A percentile compares a stretch with the other conserved stretches of the same genome.
phyloP scores from a whole-genome alignment of 108 stramenopile species.

The Chaetoceros tenuissimus region DNA sequence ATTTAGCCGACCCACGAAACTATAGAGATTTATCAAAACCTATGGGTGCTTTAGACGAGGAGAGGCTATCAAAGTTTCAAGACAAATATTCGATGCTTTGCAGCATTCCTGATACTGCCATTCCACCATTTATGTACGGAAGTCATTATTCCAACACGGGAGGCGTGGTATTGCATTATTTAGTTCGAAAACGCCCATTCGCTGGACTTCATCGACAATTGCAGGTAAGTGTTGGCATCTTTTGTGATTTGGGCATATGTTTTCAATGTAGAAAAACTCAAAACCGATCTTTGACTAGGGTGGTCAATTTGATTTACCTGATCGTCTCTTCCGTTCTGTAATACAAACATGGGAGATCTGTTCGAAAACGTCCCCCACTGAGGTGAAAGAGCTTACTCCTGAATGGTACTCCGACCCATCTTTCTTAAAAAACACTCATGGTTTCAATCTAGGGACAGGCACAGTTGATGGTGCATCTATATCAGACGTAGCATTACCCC shows the following conservation, averaged over 20 bases:
- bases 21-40: conserved; percentile 40
- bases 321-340: conserved; percentile 47
- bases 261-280: neutral
- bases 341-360: conserved; percentile 22
- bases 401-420: conserved; percentile 47
- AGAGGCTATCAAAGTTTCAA: conserved; percentile 30
- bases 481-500: conserved; percentile 49
- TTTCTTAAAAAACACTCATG: conserved; percentile 33
- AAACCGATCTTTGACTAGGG: conserved; percentile 12
- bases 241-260: neutral
- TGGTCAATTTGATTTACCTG: conserved; percentile 55
- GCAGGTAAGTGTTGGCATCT: conserved; percentile 5
- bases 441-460: conserved; percentile 31
- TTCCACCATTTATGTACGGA: conserved; percentile 61
- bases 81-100: conserved; percentile 21
- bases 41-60: conserved; percentile 30
- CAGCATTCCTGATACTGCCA: conserved; percentile 7
- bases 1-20: conserved; percentile 10
- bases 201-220: conserved; percentile 35
- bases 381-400: conserved; percentile 54
- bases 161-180: conserved; percentile 53
- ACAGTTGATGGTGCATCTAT: conserved; percentile 34
- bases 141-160: conserved; percentile 52
- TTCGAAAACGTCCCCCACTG: conserved; percentile 10
- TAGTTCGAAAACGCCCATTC: conserved; percentile 51